phyloP scores from a whole-genome alignment of 2,329 filamentous ascomycete genomes.

The Colletotrichum tabaci region DNA sequence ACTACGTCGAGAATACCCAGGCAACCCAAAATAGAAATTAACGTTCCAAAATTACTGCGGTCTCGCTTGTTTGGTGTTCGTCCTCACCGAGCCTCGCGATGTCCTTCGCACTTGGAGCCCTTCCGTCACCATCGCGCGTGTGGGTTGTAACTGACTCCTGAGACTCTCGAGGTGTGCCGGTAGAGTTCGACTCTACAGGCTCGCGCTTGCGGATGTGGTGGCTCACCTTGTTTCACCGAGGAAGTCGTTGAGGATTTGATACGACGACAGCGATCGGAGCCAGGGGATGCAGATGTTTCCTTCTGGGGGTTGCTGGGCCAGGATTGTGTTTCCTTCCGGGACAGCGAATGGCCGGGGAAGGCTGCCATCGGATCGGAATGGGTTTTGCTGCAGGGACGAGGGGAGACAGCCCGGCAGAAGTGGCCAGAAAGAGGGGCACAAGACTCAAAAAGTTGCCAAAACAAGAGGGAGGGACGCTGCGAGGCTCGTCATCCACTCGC shows the following conservation, averaged over 20 bases:
- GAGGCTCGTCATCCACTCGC: slow-evolving; percentile 30
- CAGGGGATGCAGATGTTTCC: slow-evolving; percentile 20
- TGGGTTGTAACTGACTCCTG: not conserved
- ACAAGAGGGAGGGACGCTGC: slow-evolving; percentile 25
- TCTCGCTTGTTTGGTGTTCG: not conserved
- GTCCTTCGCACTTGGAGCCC: too few species aligned
- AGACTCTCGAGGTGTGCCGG: slow-evolving; percentile 4
- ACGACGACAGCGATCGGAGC: slow-evolving; percentile 29
- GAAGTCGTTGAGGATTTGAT: slow-evolving; percentile 30
- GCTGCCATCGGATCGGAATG: not conserved
- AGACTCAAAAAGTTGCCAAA: slow-evolving; percentile 2
- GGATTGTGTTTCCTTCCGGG: slow-evolving; percentile 13
- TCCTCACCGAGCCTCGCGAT: too few species aligned
- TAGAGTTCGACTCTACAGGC: slow-evolving; percentile 2
- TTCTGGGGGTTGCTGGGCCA: slow-evolving; percentile 33
- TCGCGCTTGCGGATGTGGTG: slow-evolving; percentile 13
- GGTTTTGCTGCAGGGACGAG: slow-evolving; percentile 33
- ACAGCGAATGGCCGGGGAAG: slow-evolving; percentile 25
- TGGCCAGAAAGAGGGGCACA: slow-evolving; percentile 17
- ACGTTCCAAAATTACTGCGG: not conserved
- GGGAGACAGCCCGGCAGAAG: slow-evolving; percentile 10
- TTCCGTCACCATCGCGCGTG: too few species aligned
- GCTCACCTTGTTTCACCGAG: slow-evolving; percentile 34
- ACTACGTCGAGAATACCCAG: too few species aligned
- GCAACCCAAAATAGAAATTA: too few species aligned